Percentiles rank a stretch among this genome's conserved stretches.
Conservation (phyloP, 2,329 filamentous ascomycete genomes). For the Aureobasidium zeae region DNA sequence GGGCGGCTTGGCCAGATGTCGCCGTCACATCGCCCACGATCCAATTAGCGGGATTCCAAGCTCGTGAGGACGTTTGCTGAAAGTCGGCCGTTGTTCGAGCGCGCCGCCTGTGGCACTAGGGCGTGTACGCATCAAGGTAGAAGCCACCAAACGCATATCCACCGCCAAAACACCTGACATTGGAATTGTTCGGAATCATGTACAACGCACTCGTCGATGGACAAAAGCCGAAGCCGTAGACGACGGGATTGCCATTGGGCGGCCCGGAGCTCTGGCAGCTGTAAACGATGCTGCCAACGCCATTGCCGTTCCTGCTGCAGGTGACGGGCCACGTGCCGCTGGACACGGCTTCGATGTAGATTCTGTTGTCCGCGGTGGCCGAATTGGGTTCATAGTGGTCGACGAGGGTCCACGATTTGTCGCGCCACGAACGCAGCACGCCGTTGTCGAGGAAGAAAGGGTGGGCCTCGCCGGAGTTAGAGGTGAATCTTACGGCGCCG, state of each 20-base stretch:
- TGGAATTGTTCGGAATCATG: neutral
- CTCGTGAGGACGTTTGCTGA: no score
- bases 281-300: neutral
- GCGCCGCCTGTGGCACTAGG: no score
- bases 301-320: neutral
- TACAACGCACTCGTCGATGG: neutral
- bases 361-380: neutral
- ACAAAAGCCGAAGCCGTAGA: neutral
- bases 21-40: no score
- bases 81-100: no score
- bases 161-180: neutral
- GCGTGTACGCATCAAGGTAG: no score
- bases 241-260: neutral
- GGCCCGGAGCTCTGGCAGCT: neutral
- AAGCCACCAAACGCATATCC: neutral
- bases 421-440: neutral
- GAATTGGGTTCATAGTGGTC: constrained; percentile 5
- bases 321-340: neutral
- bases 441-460: neutral
- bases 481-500: neutral
- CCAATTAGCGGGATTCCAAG: no score
- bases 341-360: neutral
- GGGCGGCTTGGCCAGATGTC: no score
- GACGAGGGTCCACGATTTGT: neutral
- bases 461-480: neutral